Evolutionary conservation across 2,329 filamentous ascomycete species (phyloP), one percentile per base, ranked within the genome.

Genomic region (Phaeosphaeria sp.): DNA sequence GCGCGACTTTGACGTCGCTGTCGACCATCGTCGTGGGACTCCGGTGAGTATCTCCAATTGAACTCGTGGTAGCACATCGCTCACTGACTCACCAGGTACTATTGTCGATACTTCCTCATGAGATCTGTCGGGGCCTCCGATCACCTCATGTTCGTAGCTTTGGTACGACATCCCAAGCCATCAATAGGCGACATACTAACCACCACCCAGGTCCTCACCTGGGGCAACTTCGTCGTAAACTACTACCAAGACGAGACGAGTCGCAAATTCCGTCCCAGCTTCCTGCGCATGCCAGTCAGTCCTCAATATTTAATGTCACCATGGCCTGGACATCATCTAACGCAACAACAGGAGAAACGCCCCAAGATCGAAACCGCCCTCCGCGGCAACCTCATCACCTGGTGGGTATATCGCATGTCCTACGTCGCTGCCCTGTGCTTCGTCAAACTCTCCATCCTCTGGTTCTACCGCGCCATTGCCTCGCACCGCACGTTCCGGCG

Each of bases 401-500:
- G 74, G 74, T 76, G 66, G 61, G 56, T 71, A 49, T 76, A 76
- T 58, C 74, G 74, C 49, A 69, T 73, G 47, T 63, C 53, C 36
- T 74, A 75, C 52, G 62, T 66, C 18, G 51, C 73, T 9, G 72
- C 64, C 0, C 67, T 76, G 18, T 67, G 69, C 60, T 72, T 74
- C 49, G 66, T 75, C 49, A 75, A 75, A 50, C 65, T 73, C 36
- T 69, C 67, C 45, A 71, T 73, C 43, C 69, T 73, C 33, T 71
- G 62, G 59, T 77, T 77, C 64, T 77, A 77, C 63, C 68, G 67
- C 22, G 58, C 68, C 25, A 75, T 77, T 27, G 74, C 74, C n/a
- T 68, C 74, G 20, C 68, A 75, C 20, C 65, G 54, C 30, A 71
- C 63, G 4, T 73, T 76, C 45, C 72, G 75, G 6, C 66, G 66